Conservation (phyloP, 2,329 filamentous ascomycete genomes). For the Alternaria gaisen region DNA sequence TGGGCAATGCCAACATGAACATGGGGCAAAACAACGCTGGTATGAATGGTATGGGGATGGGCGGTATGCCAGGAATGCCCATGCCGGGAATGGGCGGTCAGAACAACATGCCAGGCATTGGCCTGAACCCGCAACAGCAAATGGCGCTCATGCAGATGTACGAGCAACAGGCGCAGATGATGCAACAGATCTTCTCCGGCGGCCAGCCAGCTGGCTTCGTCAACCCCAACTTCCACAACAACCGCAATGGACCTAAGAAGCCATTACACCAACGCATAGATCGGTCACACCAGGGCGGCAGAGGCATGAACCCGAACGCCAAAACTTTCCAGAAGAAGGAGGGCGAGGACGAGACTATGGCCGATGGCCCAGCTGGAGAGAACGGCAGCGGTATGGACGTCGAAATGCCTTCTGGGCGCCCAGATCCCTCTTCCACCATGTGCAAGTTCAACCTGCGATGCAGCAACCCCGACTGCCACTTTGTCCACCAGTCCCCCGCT, state of each 20-base stretch:
- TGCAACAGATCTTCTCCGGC: slow-evolving; percentile 51
- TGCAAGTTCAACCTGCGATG: slow-evolving; percentile 93
- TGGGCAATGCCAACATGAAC: slow-evolving; percentile 42
- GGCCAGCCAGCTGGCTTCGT: slow-evolving; percentile 60
- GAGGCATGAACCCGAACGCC: slow-evolving; percentile 61
- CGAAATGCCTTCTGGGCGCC: slow-evolving; percentile 64
- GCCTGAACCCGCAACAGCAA: slow-evolving; percentile 72
- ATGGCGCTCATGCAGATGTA: slow-evolving; percentile 79
- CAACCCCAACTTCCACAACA: slow-evolving; percentile 62
- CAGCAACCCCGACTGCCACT: slow-evolving; percentile 88
- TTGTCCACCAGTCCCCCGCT: slow-evolving; percentile 92
- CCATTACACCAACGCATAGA: slow-evolving; percentile 80
- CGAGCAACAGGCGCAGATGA: slow-evolving; percentile 79
- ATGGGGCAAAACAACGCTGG: slow-evolving; percentile 48
- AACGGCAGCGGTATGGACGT: slow-evolving; percentile 65
- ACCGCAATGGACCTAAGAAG: slow-evolving; percentile 52
- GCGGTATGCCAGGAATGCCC: slow-evolving; percentile 44
- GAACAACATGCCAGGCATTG: slow-evolving; percentile 59
- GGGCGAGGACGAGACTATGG: slow-evolving; percentile 50
- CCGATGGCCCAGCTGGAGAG: slow-evolving; percentile 45
- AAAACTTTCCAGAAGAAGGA: slow-evolving; percentile 60
- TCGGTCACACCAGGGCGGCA: slow-evolving; percentile 37
- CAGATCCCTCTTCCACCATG: slow-evolving; percentile 69
- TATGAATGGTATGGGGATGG: slow-evolving; percentile 49
- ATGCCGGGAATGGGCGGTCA: slow-evolving; percentile 47